These are phyloP conservation scores for Picea abies DNA, from an alignment of 83 land plant genomes.

Conservation along the genomic window DNA sequence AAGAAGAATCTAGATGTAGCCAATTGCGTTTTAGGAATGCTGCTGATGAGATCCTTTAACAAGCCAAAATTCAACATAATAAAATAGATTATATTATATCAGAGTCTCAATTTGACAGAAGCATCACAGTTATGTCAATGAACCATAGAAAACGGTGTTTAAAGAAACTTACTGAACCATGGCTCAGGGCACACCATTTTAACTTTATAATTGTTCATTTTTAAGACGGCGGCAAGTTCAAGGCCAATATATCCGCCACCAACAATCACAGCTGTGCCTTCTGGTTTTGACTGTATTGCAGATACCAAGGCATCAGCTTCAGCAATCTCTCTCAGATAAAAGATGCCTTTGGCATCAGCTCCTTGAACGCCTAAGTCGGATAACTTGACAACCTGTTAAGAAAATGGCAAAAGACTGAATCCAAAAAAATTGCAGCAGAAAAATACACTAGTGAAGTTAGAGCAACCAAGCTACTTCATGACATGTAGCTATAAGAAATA, in stretches of 20 bases:
- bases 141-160: neutral
- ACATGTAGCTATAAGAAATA: neutral
- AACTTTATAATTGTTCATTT: slow-evolving; percentile 81
- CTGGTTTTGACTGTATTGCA: slow-evolving; percentile 69
- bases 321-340: slow-evolving; percentile 88
- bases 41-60: neutral
- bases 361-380: slow-evolving; percentile 89
- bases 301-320: slow-evolving; percentile 92
- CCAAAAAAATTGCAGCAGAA: neutral
- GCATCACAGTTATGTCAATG: neutral
- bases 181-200: slow-evolving; percentile 98
- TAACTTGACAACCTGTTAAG: slow-evolving; percentile 69
- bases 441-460: neutral
- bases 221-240: slow-evolving; percentile 86
- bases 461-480: neutral
- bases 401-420: neutral
- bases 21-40: neutral
- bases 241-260: slow-evolving; percentile 99
- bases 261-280: slow-evolving; percentile 85
- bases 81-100: neutral
- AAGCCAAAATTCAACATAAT: neutral
- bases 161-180: slow-evolving; percentile 89
- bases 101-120: neutral
- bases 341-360: slow-evolving; percentile 93
- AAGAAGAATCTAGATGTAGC: neutral